These are phyloP conservation scores for Blumeriella jaapii DNA, from an alignment of 2,329 filamentous ascomycete genomes.

Conservation along the genomic window DNA sequence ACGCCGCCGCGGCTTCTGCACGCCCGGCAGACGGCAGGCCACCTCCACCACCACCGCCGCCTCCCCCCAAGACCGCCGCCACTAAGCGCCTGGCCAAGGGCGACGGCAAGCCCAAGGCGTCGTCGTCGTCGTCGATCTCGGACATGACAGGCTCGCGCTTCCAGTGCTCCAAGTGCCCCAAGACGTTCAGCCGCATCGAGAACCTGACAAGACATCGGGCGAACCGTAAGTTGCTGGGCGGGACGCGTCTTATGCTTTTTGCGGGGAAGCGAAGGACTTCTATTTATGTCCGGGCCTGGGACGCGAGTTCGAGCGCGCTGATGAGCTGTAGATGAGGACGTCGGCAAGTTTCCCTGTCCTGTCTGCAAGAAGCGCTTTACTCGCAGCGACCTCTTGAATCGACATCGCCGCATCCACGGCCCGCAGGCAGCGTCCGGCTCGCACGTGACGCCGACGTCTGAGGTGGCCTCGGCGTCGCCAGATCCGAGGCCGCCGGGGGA, in stretches of 20 bases:
- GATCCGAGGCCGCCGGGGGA: conserved; percentile 2
- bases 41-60: too few species aligned
- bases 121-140: too few species aligned
- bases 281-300: too few species aligned
- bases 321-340: conserved; percentile 20
- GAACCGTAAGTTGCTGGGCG: conserved; percentile 24
- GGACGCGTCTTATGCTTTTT: too few species aligned
- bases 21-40: too few species aligned
- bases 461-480: conserved; percentile 7
- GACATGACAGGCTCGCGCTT: conserved; percentile 14
- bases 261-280: neutral
- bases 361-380: conserved; percentile 24
- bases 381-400: conserved; percentile 23
- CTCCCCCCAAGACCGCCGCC: neutral
- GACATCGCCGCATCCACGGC: conserved; percentile 22
- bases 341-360: conserved; percentile 22
- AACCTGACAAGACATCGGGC: conserved; percentile 25
- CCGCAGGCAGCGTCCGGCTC: conserved; percentile 7
- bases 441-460: conserved; percentile 13
- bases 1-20: neutral
- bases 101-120: too few species aligned
- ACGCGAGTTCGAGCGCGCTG: too few species aligned
- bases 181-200: conserved; percentile 25
- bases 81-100: conserved; percentile 11
- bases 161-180: conserved; percentile 23